Percentiles rank a stretch among this genome's conserved stretches.
These are phyloP conservation scores for Agaricus subrufescens DNA, from an alignment of 768 basidiomycete genomes.

Conservation along the genomic window DNA sequence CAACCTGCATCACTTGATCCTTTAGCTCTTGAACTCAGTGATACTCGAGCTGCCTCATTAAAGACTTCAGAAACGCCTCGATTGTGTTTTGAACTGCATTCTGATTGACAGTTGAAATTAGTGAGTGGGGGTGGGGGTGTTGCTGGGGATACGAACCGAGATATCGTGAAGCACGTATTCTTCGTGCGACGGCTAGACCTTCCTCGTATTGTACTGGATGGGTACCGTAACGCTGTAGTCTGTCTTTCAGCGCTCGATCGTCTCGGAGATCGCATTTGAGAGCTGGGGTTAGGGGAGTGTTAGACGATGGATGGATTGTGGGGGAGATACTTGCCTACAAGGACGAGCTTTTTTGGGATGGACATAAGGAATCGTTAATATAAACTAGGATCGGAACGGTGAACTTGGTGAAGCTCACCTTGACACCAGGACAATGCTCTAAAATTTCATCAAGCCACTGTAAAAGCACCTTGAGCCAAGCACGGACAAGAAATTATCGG, in stretches of 20 bases:
- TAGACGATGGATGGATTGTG: conserved; percentile 1
- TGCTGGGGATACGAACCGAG: conserved; percentile 54
- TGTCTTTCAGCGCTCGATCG: conserved; percentile 66
- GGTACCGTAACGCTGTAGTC: conserved; percentile 62
- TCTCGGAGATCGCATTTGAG: conserved; percentile 95
- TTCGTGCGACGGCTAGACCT: conserved; percentile 80
- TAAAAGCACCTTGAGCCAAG: background rate
- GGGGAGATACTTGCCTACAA: conserved; percentile 67
- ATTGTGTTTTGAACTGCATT: conserved; percentile 97
- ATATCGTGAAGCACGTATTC: conserved; percentile 91
- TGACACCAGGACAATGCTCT: conserved; percentile 93
- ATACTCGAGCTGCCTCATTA: conserved; percentile 85
- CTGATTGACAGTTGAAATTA: conserved; percentile 32
- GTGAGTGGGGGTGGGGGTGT: background rate
- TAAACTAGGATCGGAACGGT: background rate
- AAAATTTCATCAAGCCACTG: conserved; percentile 94
- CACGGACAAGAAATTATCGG: background rate
- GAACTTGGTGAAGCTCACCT: conserved; percentile 42
- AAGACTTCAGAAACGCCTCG: conserved; percentile 93
- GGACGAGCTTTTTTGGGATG: conserved; percentile 60
- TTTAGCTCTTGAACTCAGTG: conserved; percentile 69
- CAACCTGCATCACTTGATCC: conserved; percentile 53
- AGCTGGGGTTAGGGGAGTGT: conserved; percentile 39
- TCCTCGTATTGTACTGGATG: conserved; percentile 90
- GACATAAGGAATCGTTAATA: conserved; percentile 7